Base-by-base conservation (phyloP, 441 rosid species). In the Manihot esculenta region DNA sequence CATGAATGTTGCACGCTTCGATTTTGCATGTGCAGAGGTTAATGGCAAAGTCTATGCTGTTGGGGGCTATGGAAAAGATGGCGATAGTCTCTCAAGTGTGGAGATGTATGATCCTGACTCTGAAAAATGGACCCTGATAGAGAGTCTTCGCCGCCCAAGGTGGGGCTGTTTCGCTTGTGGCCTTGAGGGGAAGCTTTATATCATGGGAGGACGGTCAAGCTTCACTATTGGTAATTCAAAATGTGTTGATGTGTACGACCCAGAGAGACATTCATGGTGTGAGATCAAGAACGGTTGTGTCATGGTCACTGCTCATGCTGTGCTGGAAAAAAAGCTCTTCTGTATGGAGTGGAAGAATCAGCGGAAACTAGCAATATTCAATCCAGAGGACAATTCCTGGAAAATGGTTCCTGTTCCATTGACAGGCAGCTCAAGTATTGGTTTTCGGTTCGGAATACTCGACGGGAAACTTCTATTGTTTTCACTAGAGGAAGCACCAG, bases 261-360 rank as follows among this genome's bases (percentile, higher is more conserved):
- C 98, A 2, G 90, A 82, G 72, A 75, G 67, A 49, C 86, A 83
- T 68, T 50, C 85, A 47, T 96, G 99, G 99, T 68, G 83, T 24
- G 86, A 89, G 72, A 88, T 87, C 87, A 96, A 91, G 84, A 96
- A 88, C 30, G 97, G 98, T 42, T 80, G 97, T 38, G 90, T 91
- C 74, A 93, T 96, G 99, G 96, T 91, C 73, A 96, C 97, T 26
- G 92, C 99, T 67, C 96, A 93, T 78, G 97, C 96, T 30, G 95
- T 85, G 64, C 74, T 96, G 62, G 94, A 84, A 20, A 84, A 85
- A 67, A 90, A 88, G 79, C 94, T 91, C 69, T 93, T 83, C 78
- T 93, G 98, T 76, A 87, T 90, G 76, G 97, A 96, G 66, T 96
- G 99, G 98, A 96, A 91, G 81, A 89, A 91, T 85, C 98, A 91